These are phyloP conservation scores for Auriscalpium orientale DNA, from an alignment of 768 basidiomycete genomes.

Conservation along the genomic window DNA sequence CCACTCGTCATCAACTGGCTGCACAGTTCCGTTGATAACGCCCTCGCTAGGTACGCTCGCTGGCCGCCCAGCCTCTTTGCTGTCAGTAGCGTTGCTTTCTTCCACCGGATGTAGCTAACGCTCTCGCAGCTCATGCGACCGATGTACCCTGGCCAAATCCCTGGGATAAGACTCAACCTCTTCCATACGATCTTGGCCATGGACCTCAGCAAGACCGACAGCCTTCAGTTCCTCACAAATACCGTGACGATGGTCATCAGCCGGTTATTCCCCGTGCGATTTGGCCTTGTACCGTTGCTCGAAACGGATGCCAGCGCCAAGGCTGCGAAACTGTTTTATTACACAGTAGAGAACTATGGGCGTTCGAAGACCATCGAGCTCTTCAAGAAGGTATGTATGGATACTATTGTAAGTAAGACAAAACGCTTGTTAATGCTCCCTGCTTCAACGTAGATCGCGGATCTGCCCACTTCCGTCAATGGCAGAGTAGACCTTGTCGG, in stretches of 20 bases:
- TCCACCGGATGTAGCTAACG: neutral
- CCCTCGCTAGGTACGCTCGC: constrained; percentile 35
- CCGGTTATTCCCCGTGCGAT: constrained; percentile 68
- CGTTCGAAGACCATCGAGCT: neutral
- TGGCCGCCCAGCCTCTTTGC: constrained; percentile 44
- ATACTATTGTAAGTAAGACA: neutral
- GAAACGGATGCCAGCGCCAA: constrained; percentile 37
- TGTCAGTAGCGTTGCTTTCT: constrained; percentile 23
- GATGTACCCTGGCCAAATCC: constrained; percentile 73
- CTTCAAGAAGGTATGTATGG: neutral
- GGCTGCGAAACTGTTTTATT: constrained; percentile 30
- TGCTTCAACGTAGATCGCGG: too few relatives aligned
- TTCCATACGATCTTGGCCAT: constrained; percentile 78
- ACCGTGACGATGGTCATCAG: constrained; percentile 65
- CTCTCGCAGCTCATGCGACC: constrained; percentile 63
- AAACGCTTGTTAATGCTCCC: too few relatives aligned
- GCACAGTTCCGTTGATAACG: neutral
- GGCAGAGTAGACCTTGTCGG: too few relatives aligned
- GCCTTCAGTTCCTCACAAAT: constrained; percentile 54
- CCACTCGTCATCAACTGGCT: constrained; percentile 10
- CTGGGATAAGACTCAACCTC: constrained; percentile 65
- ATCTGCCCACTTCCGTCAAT: too few relatives aligned
- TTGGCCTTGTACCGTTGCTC: constrained; percentile 76
- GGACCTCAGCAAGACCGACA: constrained; percentile 62
- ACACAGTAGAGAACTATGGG: constrained; percentile 3